Base-by-base conservation (phyloP, 2,329 filamentous ascomycete species). In the Davidsoniella virescens region DNA sequence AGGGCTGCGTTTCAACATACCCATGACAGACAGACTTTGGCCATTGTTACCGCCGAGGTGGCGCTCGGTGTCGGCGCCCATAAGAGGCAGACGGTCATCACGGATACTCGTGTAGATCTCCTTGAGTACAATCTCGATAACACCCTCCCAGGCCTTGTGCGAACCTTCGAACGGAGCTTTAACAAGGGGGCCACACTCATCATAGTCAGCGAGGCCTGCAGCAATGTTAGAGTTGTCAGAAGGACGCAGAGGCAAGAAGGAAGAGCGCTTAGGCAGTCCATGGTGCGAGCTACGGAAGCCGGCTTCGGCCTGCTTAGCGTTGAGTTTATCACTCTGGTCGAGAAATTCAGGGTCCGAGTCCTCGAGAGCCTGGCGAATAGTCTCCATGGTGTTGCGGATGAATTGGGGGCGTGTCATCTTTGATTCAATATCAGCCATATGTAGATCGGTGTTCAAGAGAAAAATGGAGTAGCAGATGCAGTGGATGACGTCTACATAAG, bases 361-460 rank as follows among this genome's bases (percentile, higher is more conserved):
- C 38, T 73, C 69, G 8, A 87, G 73, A 10, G 85, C 80, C 45
- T 87, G 80, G 52, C 77, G 78, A 55, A 98, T 84, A 0, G 90
- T 94, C 0, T 84, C 83, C 71, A 96, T 81, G 4, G 92, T 95
- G 61, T 98, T 98, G 65, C 93, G 94, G 61, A 98, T 77, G 60
- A 96, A 98, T 60, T 96, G 90, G 55, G 75, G 82, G 51, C 84
- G 79, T 1, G 90, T 96, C 92, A 98, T 98, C 68, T 94, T 94
- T 58, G 84, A 80, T 54, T 94, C 87, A 57, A 96, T 94, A 61
- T 96, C 88, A 52, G 90, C 92, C 60, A 96, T 65, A 60, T 98
- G 90, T 51, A 98, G 70, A 67, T 98, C 92, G 33, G 92, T 98
- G 60, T 98, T 98, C 55, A 98, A 73, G 9, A 98, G 73, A 60